Base-by-base conservation (phyloP, 805 yeast species). In the Cyberlindnera mississippiensis region DNA sequence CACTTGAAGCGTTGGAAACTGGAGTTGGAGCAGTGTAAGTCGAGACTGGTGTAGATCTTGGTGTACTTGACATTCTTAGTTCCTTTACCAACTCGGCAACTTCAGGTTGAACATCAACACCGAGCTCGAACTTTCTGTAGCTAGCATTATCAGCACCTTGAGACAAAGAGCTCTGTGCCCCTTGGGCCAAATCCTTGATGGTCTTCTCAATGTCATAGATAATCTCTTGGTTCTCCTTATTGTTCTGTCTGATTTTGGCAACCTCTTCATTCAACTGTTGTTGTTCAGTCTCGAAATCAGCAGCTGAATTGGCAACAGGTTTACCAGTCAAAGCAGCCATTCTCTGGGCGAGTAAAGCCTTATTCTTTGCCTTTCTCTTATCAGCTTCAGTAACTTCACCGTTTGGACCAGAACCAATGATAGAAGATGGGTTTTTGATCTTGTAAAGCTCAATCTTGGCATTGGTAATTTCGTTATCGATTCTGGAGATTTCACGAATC, bases 321-420 rank as follows among this genome's bases (percentile, higher is more conserved):
- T 80, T 83, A 6, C 96, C 96, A 0, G 97, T 90, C 55, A 91
- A 73, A 4, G 91, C 87, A 22, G 96, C 95, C 95, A 91, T 89
- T 52, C 96, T 76, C 38, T 90, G 85, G 49, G 81, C 80, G 52
- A 93, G 69, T 42, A 80, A 66, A 31, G 91, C 95, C 57, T 85
- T 83, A 32, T 86, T 81, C 52, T 76, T 82, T 30, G 91, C 93
- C 53, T 85, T 84, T 49, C 85, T 76, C 45, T 85, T 75, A 59
- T 90, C 97, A 12, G 78, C 64, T 19, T 86, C 96, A 3, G 97
- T 90, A 8, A 88, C 76, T 45, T 79, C 78, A 24, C 97, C 97
- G 55, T 83, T 79, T 35, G 88, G 83, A 7, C 97, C 98, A 6
- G 93, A 77, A 4, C 96, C 97, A 20, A 72, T 69, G 63, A 88